Evolutionary conservation across 2,329 filamentous ascomycete species (phyloP).

Genomic region (Colletotrichum sp.): DNA sequence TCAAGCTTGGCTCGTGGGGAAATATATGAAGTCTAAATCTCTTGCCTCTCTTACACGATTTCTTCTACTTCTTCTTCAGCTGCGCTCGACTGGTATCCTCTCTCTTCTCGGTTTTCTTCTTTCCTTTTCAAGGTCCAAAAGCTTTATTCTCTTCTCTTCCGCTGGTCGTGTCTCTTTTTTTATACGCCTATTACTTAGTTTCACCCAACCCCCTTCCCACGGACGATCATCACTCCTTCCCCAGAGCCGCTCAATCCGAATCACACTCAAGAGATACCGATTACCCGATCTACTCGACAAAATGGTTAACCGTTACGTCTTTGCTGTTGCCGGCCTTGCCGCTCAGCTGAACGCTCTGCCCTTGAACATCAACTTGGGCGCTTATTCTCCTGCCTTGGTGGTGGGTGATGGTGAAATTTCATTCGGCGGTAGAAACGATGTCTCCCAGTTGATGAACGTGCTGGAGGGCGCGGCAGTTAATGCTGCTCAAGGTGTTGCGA

Average conservation of each 20-base stretch:
- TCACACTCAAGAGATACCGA: slow-evolving; percentile 2
- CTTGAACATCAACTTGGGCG: slow-evolving; percentile 38
- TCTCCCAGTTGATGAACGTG: slow-evolving; percentile 47
- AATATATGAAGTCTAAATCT: slow-evolving; percentile 19
- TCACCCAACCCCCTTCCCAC: neutral
- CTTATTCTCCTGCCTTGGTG: slow-evolving; percentile 38
- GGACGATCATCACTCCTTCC: neutral
- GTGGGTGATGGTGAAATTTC: slow-evolving; percentile 49
- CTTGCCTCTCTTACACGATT: neutral
- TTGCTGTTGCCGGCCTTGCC: slow-evolving; percentile 30
- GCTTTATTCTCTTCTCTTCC: slow-evolving; percentile 11
- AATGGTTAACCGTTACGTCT: slow-evolving; percentile 27
- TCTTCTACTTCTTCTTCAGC: slow-evolving; percentile 3
- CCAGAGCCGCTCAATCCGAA: slow-evolving; percentile 4
- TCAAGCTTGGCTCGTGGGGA: slow-evolving; percentile 12
- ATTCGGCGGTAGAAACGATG: slow-evolving; percentile 49
- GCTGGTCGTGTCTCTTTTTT: slow-evolving; percentile 18
- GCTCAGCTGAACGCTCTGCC: slow-evolving; percentile 31
- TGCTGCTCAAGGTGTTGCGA: slow-evolving; percentile 33
- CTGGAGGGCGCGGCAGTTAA: slow-evolving; percentile 50
- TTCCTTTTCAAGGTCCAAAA: neutral
- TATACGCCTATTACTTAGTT: slow-evolving; percentile 15
- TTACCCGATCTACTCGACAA: slow-evolving; percentile 5
- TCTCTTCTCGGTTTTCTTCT: slow-evolving; percentile 6
- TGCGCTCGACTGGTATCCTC: slow-evolving; percentile 19